phyloP scores from a whole-genome alignment of 2,329 filamentous ascomycete species.

The Aureobasidium sp. region DNA sequence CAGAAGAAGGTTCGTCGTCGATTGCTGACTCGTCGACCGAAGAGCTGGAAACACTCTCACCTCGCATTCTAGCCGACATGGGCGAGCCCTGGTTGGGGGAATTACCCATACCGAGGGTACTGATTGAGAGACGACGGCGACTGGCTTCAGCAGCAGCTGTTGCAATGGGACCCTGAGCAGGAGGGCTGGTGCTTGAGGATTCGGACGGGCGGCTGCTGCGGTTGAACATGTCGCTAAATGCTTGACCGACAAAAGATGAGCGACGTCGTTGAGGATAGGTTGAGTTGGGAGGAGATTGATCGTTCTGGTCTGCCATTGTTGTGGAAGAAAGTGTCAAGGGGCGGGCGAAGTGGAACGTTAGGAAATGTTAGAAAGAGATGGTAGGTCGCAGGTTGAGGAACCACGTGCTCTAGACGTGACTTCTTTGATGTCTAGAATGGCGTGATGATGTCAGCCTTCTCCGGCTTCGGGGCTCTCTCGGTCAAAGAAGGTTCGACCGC shows the following conservation, averaged over 20 bases:
- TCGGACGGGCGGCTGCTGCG: conserved; percentile 27
- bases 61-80: conserved; percentile 36
- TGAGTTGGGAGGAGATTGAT: conserved; percentile 32
- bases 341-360: neutral
- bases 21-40: conserved; percentile 45
- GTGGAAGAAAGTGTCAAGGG: neutral
- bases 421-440: neutral
- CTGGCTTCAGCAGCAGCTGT: conserved; percentile 43
- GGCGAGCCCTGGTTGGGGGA: conserved; percentile 38
- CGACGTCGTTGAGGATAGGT: conserved; percentile 33
- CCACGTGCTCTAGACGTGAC: conserved; percentile 8
- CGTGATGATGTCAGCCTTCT: conserved; percentile 4
- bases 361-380: neutral
- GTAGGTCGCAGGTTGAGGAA: neutral
- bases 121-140: conserved; percentile 43
- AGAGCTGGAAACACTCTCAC: conserved; percentile 37
- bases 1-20: conserved; percentile 45
- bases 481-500: neutral
- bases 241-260: conserved; percentile 42
- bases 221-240: conserved; percentile 43
- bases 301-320: conserved; percentile 33
- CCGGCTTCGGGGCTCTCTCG: conserved; percentile 2
- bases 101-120: conserved; percentile 41
- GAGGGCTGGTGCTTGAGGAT: conserved; percentile 17
- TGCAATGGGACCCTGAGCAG: conserved; percentile 39